These are phyloP conservation scores for Trametopsis cervina DNA, from an alignment of 768 basidiomycete genomes.

Conservation along the genomic window DNA sequence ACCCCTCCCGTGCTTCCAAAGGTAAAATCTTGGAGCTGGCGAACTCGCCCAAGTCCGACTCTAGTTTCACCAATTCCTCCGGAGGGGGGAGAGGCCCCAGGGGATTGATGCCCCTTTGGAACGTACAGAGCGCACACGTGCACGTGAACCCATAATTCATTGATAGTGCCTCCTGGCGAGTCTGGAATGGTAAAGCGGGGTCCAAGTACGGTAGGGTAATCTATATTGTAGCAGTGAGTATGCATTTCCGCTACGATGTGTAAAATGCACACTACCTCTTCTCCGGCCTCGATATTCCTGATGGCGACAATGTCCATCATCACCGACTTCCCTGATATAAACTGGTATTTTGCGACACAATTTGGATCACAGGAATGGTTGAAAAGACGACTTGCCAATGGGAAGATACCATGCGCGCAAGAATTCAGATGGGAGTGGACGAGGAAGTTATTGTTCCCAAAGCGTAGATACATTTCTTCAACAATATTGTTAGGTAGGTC, in stretches of 20 bases:
- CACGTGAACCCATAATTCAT: conserved; percentile 66
- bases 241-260: neutral
- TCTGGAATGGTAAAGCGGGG: conserved; percentile 56
- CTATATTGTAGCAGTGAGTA: conserved; percentile 29
- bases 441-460: conserved; percentile 78
- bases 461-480: conserved; percentile 44
- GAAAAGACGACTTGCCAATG: conserved; percentile 70
- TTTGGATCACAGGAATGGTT: conserved; percentile 81
- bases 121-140: conserved; percentile 49
- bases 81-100: conserved; percentile 33
- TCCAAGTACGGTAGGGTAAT: conserved; percentile 73
- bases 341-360: conserved; percentile 53
- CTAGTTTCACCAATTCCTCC: conserved; percentile 10
- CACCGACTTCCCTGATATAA: conserved; percentile 32
- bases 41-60: conserved; percentile 30
- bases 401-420: conserved; percentile 70
- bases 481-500: conserved; percentile 3
- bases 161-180: conserved; percentile 50
- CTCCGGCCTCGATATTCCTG: conserved; percentile 43
- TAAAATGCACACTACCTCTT: conserved; percentile 47
- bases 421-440: conserved; percentile 67
- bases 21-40: conserved; percentile 23
- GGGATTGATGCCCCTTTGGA: conserved; percentile 30
- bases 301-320: conserved; percentile 63
- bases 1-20: neutral